Evolutionary conservation across 2,329 filamentous ascomycete genomes (phyloP), one percentile per base, ranked within the genome.

Genomic region (Alternaria conjuncta): DNA sequence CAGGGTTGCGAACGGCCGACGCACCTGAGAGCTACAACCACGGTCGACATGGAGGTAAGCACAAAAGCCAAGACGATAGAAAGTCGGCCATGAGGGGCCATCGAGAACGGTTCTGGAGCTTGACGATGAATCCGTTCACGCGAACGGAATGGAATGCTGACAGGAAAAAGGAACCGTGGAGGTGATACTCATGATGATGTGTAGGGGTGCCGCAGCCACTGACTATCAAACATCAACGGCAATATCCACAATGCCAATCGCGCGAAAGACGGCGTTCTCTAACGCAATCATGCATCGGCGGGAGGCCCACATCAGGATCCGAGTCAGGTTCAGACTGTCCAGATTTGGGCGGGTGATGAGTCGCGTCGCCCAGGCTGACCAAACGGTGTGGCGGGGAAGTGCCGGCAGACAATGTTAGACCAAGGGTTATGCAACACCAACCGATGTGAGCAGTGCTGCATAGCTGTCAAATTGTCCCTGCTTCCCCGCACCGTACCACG

Each of bases 11-110:
- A 30, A 23, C 6, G 45, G 44, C 57, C 9, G 49, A n/a, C 51
- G 56, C 67, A 73, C 75, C 75, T 75, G 21, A 77, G 60, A 28
- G 66, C 70, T 49, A 78, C 72, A 21, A 78, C 65, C 13, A 75
- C 21, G 8, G 75, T 78, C 26, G 75, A 78, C 8, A 72, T 26
- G 21, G 69, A 68, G 11, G 74, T 76, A 15, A 77, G 68, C 36
- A 60, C 65, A 45, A 77, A 77, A 6, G 74, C 70, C 13, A 72
- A 44, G 3, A 71, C 60, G 11, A 75, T 36, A 6, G 71, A 69
- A 12, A 73, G 63, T 18, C n/a, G 68, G n/a, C 55, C 74, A 63
- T 76, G 69, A 54, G 66, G 58, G 30, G 69, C 71, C 71, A 76
- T 71, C 6, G 41, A 36, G 9, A 23, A 60, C 23, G 11, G 6